Evolutionary conservation across 495 filamentous ascomycete genomes (phyloP).

Genomic region (Penicillium paradoxum): DNA sequence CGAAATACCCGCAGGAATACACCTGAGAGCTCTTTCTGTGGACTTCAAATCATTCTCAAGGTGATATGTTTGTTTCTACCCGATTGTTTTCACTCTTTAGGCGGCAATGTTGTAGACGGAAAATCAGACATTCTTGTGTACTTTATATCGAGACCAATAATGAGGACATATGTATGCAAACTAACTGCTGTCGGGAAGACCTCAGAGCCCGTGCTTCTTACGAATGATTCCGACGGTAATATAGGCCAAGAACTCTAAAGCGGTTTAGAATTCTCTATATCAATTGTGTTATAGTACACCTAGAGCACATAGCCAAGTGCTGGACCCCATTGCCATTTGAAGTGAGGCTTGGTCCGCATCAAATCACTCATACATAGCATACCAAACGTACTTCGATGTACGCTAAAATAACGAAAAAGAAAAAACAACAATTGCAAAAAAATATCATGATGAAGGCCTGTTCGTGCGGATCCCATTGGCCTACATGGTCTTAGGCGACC

Average conservation of each 20-base stretch:
- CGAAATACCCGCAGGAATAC: too few species aligned
- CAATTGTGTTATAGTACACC: slow-evolving; percentile 22
- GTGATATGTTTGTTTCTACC: too few species aligned
- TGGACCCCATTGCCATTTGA: slow-evolving; percentile 12
- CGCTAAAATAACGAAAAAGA: slow-evolving; percentile 14
- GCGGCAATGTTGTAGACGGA: too few species aligned
- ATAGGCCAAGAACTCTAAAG: not conserved
- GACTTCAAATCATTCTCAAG: too few species aligned
- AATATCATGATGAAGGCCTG: slow-evolving; percentile 11
- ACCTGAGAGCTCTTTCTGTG: too few species aligned
- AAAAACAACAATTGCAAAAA: slow-evolving; percentile 9
- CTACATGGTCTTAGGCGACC: not conserved
- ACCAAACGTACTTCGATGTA: slow-evolving; percentile 7
- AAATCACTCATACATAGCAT: slow-evolving; percentile 15
- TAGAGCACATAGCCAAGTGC: slow-evolving; percentile 18
- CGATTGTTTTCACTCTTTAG: too few species aligned
- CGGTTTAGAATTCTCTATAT: slow-evolving; percentile 19
- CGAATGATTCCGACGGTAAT: not conserved
- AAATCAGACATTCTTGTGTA: too few species aligned
- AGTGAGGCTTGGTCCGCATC: slow-evolving; percentile 7
- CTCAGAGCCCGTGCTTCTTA: too few species aligned
- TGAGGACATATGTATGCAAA: too few species aligned
- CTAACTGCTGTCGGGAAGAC: too few species aligned
- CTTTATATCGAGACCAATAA: too few species aligned
- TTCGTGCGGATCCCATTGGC: not conserved